A percentile compares a stretch with the other conserved stretches of the same genome.
Evolutionary conservation across 306 rosid species (phyloP).

Genomic region (Fragaria iinumae): DNA sequence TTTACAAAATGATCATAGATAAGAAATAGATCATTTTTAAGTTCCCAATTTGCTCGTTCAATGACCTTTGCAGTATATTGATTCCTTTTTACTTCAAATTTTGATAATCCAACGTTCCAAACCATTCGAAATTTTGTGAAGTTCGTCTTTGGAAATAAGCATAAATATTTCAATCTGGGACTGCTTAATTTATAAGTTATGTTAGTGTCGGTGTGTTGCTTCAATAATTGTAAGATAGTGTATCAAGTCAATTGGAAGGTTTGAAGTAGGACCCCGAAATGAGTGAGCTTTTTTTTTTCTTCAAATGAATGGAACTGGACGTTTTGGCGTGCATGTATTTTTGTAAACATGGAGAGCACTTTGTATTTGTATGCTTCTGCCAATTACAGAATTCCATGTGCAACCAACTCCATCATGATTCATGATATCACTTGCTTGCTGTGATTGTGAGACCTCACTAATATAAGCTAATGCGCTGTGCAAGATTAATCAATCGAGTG

Average conservation of each 20-base stretch:
- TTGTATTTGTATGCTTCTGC: background rate
- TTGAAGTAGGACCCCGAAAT: slow-evolving; percentile 9
- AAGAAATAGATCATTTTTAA: no score
- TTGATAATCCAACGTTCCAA: background rate
- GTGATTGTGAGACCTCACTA: background rate
- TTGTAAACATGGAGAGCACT: slow-evolving; percentile 18
- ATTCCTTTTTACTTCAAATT: background rate
- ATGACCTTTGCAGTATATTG: no score
- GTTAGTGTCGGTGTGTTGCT: slow-evolving; percentile 24
- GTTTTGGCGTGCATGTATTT: background rate
- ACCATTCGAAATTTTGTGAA: background rate
- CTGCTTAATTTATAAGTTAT: background rate
- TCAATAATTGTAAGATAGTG: slow-evolving; percentile 20
- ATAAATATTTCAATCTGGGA: background rate
- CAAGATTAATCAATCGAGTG: background rate
- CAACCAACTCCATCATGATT: background rate
- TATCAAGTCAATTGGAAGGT: background rate
- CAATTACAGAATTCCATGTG: background rate
- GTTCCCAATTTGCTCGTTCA: no score
- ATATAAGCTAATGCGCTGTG: background rate
- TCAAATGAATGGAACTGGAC: background rate
- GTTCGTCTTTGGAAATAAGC: background rate
- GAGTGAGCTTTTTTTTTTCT: background rate
- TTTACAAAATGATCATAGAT: no score
- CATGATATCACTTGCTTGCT: background rate